These are phyloP conservation scores for Botrytis sinoallii DNA, from an alignment of 2,329 filamentous ascomycete species.

Conservation along the genomic window DNA sequence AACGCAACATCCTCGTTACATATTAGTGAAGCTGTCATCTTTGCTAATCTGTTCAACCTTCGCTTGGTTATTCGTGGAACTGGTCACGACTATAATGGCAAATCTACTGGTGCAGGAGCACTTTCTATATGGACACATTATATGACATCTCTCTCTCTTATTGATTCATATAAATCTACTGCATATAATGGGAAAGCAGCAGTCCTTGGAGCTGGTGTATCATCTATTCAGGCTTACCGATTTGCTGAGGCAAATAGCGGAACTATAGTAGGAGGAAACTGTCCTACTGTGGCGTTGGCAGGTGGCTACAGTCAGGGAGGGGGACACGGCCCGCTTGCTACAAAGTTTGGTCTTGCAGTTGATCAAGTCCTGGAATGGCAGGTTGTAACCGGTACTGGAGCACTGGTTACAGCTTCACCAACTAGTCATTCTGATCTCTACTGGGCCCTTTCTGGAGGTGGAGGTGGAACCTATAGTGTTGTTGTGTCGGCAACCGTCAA, in stretches of 20 bases:
- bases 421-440: constrained; percentile 53
- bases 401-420: constrained; percentile 46
- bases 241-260: not conserved
- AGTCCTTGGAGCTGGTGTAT: not conserved
- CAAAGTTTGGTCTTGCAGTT: constrained; percentile 53
- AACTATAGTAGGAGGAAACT: constrained; percentile 3
- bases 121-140: constrained; percentile 8
- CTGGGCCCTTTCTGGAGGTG: constrained; percentile 60
- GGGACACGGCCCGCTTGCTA: constrained; percentile 53
- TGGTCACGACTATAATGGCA: constrained; percentile 49
- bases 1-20: constrained; percentile 27
- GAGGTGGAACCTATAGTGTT: constrained; percentile 56
- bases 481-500: constrained; percentile 50
- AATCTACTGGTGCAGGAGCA: constrained; percentile 13
- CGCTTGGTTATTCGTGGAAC: constrained; percentile 51
- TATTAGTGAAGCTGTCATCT: constrained; percentile 37
- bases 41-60: constrained; percentile 39
- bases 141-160: not conserved
- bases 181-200: constrained; percentile 2
- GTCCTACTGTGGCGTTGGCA: constrained; percentile 37
- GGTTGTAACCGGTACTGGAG: constrained; percentile 51
- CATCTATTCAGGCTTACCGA: not conserved
- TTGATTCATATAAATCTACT: not conserved
- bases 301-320: constrained; percentile 57
- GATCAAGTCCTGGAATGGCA: constrained; percentile 57